Evolutionary conservation across 108 stramenopile species (phyloP), one percentile per base, ranked within the genome.

Genomic region (Skeletonema costatum): DNA sequence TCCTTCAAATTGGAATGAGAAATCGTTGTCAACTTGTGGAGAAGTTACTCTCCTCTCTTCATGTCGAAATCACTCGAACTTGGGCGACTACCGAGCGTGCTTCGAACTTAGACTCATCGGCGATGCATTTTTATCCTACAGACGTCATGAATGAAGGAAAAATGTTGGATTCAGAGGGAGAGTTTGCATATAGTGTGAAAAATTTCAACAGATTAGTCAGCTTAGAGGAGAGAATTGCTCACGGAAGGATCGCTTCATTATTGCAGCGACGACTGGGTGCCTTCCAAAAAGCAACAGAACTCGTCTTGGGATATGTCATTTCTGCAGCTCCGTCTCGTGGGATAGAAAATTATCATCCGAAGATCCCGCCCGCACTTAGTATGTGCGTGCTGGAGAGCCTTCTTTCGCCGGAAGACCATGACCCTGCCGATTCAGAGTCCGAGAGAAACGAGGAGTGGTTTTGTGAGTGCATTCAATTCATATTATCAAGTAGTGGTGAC

Each of bases 331-430:
- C 90, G 7, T 69, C 88, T 6, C 32, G 85, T 10, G 75, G 63
- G 32, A 50, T 69, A 14, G 91, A 92, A 69, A 67, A 88, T 25
- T 86, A 88, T 70, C 53, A 56, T 25, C 90, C 92, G 6, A 80
- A 75, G 51, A 56, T 84, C 5, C 87, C 86, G 10, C 94, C 94
- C 4, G 75, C 80, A n/a, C 70, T 91, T 60, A 96, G 94, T 68
- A 61, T 92, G 38, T 86, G 85, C 69, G 63, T 92, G 0, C 51
- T 96, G 66, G 94, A 96, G 64, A 77, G 85, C 1, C 75, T 96
- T 5, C 64, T 95, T 12, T 38, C 60, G 31, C 79, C 80, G 56
- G 72, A 73, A 36, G 48, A 51, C 48, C 72, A 79, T 73, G 66
- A 63, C 60, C 75, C 61, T 53, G 17, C 12, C 56, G 53, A 32